Evolutionary conservation across 2,329 filamentous ascomycete species (phyloP), one percentile per base, ranked within the genome.

Genomic region (Hyphodiscus sp.): DNA sequence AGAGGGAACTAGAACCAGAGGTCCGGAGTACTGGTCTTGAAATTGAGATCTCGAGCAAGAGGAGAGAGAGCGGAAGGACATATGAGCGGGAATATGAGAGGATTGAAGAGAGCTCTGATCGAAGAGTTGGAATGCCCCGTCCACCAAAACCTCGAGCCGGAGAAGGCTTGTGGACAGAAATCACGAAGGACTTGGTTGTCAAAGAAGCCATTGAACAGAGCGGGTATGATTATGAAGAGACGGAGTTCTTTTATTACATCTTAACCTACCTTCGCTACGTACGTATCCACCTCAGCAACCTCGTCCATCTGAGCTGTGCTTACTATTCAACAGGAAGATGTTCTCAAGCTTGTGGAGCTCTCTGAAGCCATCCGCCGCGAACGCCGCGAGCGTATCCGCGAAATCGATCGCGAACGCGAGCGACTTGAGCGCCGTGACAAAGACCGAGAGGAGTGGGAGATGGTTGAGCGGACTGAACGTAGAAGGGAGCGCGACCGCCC

Each of bases 181-280:
- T 99, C 63, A 95, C 92, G 45, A 96, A 95, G 72, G 91, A 96
- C 62, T 73, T 97, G 38, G 89, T 97, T 16, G 78, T 86, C 54
- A 83, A 86, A 50, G 91, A 96, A 68, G 94, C 94, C 18, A 88
- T 97, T 59, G 86, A 95, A 62, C 78, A 86, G 64, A 74, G 85
- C 66, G 89, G 89, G 2, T 97, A 96, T 70, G 84, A 89, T 56
- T 97, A 85, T 66, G 90, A 96, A 68, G 91, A 97, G 76, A 94
- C 89, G 0, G 86, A 90, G 51, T 82, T 80, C 58, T 95, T 90
- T 71, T 97, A 88, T 71, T 97, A 96, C 70, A 83, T 97, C 45
- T 92, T 96, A 76, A 83, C 92, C 58, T 96, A 95, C 69, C 77
- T 99, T 50, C 77, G 79, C 73, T 91, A 94, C 67, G 91, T 96